Percentiles rank a stretch among this genome's conserved stretches.
Conservation (phyloP, 768 basidiomycete species). For the Phylloporus rhodoxanthus region DNA sequence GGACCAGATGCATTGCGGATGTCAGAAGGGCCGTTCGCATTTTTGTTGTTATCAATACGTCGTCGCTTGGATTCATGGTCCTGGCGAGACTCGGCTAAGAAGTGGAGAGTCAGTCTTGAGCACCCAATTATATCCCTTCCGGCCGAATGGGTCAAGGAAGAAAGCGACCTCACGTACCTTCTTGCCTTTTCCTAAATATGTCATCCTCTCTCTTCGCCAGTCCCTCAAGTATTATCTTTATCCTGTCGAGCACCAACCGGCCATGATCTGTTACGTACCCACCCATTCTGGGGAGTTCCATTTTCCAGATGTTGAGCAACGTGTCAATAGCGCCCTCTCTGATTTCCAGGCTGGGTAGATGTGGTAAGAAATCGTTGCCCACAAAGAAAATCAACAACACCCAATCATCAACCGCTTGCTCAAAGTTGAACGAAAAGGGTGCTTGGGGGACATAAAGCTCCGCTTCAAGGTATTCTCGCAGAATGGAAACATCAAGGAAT, state of each 20-base stretch:
- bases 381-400: constrained; percentile 99
- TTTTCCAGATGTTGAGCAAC: constrained; percentile 91
- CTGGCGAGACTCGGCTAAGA: constrained; percentile 86
- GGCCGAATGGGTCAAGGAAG: constrained; percentile 3
- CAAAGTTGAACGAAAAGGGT: constrained; percentile 85
- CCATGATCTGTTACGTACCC: constrained; percentile 96
- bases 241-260: constrained; percentile 74
- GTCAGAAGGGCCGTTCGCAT: constrained; percentile 39
- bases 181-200: constrained; percentile 86
- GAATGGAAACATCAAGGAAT: constrained; percentile 92
- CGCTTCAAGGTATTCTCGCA: constrained; percentile 96
- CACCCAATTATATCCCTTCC: constrained; percentile 4
- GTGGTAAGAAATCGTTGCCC: constrained; percentile 96
- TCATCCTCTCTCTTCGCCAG: constrained; percentile 93
- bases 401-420: constrained; percentile 99
- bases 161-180: constrained; percentile 56
- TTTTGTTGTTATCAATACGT: constrained; percentile 45
- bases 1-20: constrained; percentile 28
- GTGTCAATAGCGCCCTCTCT: constrained; percentile 99
- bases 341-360: constrained; percentile 97
- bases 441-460: constrained; percentile 80
- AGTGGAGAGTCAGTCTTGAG: constrained; percentile 11
- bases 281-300: constrained; percentile 90
- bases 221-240: constrained; percentile 92
- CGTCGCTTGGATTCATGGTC: constrained; percentile 87